Base-by-base conservation (phyloP, 495 filamentous ascomycete species). In the Aspergillus avenaceus region DNA sequence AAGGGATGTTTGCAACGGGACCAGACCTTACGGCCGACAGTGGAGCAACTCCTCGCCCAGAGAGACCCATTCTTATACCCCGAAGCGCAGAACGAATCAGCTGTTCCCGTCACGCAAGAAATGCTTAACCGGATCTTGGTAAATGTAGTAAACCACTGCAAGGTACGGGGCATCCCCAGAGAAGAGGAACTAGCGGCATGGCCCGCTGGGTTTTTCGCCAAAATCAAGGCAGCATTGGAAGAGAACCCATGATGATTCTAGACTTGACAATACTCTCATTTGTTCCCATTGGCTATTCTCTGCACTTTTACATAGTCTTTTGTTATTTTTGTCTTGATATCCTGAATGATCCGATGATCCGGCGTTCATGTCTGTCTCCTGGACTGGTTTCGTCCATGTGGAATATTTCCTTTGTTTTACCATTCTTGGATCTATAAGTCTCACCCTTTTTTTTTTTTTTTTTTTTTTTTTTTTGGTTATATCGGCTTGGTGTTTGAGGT, bases 61-160 rank as follows among this genome's bases (percentile, higher is more conserved):
- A 71, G 72, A 4, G 91, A 97, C 53, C 80, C 84, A 1, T 97
- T 95, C 64, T 61, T 97, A 43, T 85, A 93, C 57, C 93, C 93
- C 0, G 84, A 88, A 50, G 68, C 71, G 1, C 72, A 75, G 14
- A 68, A 76, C 4, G 81, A 84, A n/a, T 78, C 75, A 28, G 79
- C 82, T 11, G 74, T 95, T 4, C 80, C 84, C 9, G 83, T 96
- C 40, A 84, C 80, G 0, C 80, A 91, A 67, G 87, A 90, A 47
- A 73, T 95, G 54, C 75, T 96, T 5, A 78, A 77, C 11, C 73
- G 87, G 42, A 87, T 96, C 41, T 76, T 95, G 51, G 73, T 79
- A 50, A 89, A 85, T 47, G 88, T 95, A 12, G 83, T 89, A 14
- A 79, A 84, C 46, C 79, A 91, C 56, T 89, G 86, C 63, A 74